Evolutionary conservation across 106 monocot species (phyloP).

Genomic region (Allium fistulosum): DNA sequence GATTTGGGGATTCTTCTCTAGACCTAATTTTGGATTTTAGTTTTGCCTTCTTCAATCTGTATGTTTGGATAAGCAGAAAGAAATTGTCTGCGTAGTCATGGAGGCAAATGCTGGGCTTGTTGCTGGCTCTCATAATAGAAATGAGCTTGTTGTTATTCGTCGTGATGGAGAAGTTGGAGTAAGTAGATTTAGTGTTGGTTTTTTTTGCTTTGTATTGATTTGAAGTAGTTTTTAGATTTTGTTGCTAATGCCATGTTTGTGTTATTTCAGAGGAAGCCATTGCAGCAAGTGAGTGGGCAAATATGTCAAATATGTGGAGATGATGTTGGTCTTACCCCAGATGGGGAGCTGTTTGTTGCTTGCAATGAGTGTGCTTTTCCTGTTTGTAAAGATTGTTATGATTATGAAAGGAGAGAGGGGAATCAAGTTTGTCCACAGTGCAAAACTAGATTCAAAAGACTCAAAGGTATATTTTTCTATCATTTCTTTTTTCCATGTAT

Average conservation of each 20-base stretch:
- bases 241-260: background rate
- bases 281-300: slow-evolving; percentile 63
- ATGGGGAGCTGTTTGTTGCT: slow-evolving; percentile 83
- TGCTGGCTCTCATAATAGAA: slow-evolving; percentile 84
- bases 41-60: background rate
- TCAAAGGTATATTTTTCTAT: slow-evolving; percentile 26
- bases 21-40: background rate
- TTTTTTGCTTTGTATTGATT: background rate
- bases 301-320: slow-evolving; percentile 94
- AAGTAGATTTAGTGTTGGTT: background rate
- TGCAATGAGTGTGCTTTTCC: slow-evolving; percentile 96
- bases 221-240: background rate
- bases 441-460: slow-evolving; percentile 86
- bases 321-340: slow-evolving; percentile 60
- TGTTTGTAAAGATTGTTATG: slow-evolving; percentile 71
- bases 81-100: slow-evolving; percentile 11
- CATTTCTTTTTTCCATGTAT: no score
- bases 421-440: slow-evolving; percentile 93
- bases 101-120: slow-evolving; percentile 69
- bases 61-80: background rate
- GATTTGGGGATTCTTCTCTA: background rate
- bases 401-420: slow-evolving; percentile 84
- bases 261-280: slow-evolving; percentile 52
- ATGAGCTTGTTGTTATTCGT: slow-evolving; percentile 90
- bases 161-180: slow-evolving; percentile 58